phyloP scores from a whole-genome alignment of 805 yeast genomes.

The Metschnikowia baotianmanensis region DNA sequence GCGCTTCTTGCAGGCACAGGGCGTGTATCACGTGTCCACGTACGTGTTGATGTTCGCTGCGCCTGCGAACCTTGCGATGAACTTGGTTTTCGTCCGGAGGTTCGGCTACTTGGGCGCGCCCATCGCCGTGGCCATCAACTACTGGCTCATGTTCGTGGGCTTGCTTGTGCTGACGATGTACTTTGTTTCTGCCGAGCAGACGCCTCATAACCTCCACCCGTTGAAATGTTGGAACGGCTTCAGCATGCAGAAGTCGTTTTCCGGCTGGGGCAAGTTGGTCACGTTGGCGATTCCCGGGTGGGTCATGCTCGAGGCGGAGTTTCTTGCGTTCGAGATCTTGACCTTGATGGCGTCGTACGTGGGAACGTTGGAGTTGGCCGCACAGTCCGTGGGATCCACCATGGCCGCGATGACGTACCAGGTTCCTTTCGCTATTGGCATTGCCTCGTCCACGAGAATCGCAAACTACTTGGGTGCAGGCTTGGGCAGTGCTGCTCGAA shows the following conservation, averaged over 20 bases:
- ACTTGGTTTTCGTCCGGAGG: constrained; percentile 41
- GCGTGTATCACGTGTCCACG: constrained; percentile 47
- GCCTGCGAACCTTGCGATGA: constrained; percentile 41
- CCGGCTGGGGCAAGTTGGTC: constrained; percentile 35
- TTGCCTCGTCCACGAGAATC: constrained; percentile 43
- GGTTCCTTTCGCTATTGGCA: constrained; percentile 47
- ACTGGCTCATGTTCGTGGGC: constrained; percentile 40
- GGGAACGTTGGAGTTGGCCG: constrained; percentile 50
- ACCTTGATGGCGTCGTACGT: constrained; percentile 45
- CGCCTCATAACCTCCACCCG: no score
- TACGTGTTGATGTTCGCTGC: constrained; percentile 42
- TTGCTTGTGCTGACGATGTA: constrained; percentile 35
- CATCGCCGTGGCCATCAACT: constrained; percentile 40
- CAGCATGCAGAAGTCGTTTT: constrained; percentile 35
- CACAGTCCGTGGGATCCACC: constrained; percentile 50
- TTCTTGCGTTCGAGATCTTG: constrained; percentile 46
- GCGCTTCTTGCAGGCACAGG: constrained; percentile 45
- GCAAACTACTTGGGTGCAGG: constrained; percentile 46
- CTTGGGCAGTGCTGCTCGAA: constrained; percentile 36
- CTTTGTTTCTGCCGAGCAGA: constrained; percentile 55
- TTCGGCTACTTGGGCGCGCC: constrained; percentile 45
- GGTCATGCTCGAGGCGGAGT: constrained; percentile 45
- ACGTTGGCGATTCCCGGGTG: constrained; percentile 45
- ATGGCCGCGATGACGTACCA: constrained; percentile 44
- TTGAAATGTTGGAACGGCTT: constrained; percentile 78